Conservation (phyloP, 148 eudicot species). For the Euryodendron excelsum region DNA sequence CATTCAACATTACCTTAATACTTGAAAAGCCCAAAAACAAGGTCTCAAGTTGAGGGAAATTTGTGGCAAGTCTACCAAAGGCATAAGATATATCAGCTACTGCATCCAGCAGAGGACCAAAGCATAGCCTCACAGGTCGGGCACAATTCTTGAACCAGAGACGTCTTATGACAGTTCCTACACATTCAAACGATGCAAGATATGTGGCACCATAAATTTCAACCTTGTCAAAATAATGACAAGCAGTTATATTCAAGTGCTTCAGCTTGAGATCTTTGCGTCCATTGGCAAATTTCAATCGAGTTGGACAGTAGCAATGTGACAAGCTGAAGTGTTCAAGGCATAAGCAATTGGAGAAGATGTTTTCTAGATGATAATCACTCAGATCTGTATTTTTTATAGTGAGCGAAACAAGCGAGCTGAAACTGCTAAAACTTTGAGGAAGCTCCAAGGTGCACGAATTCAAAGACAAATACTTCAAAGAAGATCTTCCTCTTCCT, state of each 20-base stretch:
- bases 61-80: not conserved
- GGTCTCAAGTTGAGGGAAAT: not conserved
- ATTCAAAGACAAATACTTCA: not conserved
- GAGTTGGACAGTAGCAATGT: not conserved
- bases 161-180: not conserved
- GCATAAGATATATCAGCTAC: not conserved
- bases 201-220: not conserved
- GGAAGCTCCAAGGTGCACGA: not conserved
- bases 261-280: not conserved
- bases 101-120: not conserved
- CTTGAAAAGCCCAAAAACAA: not conserved
- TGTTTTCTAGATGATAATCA: not conserved
- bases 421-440: not conserved
- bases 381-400: not conserved
- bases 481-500: not conserved
- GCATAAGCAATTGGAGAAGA: not conserved
- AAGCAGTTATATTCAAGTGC: not conserved
- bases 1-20: not conserved
- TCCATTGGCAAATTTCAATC: not conserved
- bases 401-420: not conserved
- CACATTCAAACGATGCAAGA: not conserved
- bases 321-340: not conserved
- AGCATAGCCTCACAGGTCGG: not conserved
- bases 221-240: not conserved
- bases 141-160: not conserved